Conservation (phyloP, 1,284 basidiomycete genomes). For the Cutaneotrichosporon dermatis region DNA sequence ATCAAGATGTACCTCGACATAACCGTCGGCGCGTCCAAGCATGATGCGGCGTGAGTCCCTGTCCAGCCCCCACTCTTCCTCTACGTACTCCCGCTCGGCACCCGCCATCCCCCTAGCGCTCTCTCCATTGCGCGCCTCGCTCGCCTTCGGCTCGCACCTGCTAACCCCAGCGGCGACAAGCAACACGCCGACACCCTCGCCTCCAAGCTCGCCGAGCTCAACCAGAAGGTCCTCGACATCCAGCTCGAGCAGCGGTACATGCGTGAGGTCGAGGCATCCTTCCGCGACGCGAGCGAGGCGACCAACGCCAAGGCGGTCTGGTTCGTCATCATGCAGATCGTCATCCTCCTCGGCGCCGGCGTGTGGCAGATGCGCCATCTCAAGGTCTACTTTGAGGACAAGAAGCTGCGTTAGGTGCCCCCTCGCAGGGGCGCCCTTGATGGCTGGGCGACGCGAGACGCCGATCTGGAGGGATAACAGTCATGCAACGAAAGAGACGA, state of each 20-base stretch:
- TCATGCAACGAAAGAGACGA: no score
- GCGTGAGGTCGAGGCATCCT: constrained; percentile 89
- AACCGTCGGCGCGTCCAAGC: constrained; percentile 78
- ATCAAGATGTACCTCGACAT: constrained; percentile 94
- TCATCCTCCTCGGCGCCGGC: constrained; percentile 76
- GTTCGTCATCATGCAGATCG: constrained; percentile 85
- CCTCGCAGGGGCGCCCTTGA: no score
- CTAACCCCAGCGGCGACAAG: constrained; percentile 8
- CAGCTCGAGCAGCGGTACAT: constrained; percentile 96
- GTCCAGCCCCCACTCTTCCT: no score
- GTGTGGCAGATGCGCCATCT: constrained; percentile 90
- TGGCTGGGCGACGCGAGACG: no score
- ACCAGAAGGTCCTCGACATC: constrained; percentile 87
- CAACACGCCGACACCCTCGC: constrained; percentile 84
- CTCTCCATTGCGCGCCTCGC: no score
- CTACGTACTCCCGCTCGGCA: no score
- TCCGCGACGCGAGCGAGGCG: constrained; percentile 78
- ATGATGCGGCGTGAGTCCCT: constrained; percentile 53
- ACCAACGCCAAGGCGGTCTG: constrained; percentile 88
- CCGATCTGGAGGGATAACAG: no score
- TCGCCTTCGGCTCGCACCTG: no score
- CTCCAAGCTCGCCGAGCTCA: constrained; percentile 81
- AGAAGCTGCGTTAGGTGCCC: constrained; percentile 63
- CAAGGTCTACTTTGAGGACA: constrained; percentile 82
- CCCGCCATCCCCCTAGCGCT: no score